Percentiles rank a stretch among this genome's conserved stretches.
phyloP scores from a whole-genome alignment of 805 yeast genomes.

The Ogataea corticis region DNA sequence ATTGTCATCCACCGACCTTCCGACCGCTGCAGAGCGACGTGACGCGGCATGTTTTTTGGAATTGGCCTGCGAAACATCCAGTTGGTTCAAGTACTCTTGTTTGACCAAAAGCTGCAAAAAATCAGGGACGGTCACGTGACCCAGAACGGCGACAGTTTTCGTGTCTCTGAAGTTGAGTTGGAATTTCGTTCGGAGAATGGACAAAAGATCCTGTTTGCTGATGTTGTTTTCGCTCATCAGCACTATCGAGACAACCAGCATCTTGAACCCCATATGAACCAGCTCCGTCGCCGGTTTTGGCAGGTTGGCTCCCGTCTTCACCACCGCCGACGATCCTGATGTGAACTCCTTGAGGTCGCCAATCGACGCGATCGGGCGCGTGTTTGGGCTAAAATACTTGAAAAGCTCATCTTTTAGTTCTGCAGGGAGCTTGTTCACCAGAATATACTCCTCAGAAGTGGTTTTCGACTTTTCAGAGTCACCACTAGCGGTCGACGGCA shows the following conservation, averaged over 20 bases:
- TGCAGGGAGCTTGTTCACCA: slow-evolving; percentile 24
- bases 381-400: slow-evolving; percentile 10
- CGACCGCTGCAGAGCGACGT: slow-evolving; percentile 9
- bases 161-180: slow-evolving; percentile 25
- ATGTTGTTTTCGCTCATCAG: slow-evolving; percentile 31
- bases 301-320: slow-evolving; percentile 18
- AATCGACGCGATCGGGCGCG: slow-evolving; percentile 12
- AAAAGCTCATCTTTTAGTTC: slow-evolving; percentile 25
- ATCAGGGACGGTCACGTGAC: slow-evolving; percentile 22
- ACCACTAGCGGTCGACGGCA: slow-evolving; percentile 15
- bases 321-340: slow-evolving; percentile 6
- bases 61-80: slow-evolving; percentile 21
- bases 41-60: slow-evolving; percentile 2
- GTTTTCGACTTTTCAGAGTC: slow-evolving; percentile 5
- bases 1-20: slow-evolving; percentile 23
- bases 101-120: slow-evolving; percentile 25
- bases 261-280: slow-evolving; percentile 28
- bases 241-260: slow-evolving; percentile 28
- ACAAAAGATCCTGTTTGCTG: slow-evolving; percentile 28
- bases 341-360: slow-evolving; percentile 14
- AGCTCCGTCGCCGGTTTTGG: slow-evolving; percentile 28
- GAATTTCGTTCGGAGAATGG: slow-evolving; percentile 25
- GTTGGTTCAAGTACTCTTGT: slow-evolving; percentile 29
- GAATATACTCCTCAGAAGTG: slow-evolving; percentile 27
- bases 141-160: slow-evolving; percentile 20